These are phyloP conservation scores for Stipa capillata DNA, from an alignment of 176 grass and related monocot genomes.

Conservation along the genomic window DNA sequence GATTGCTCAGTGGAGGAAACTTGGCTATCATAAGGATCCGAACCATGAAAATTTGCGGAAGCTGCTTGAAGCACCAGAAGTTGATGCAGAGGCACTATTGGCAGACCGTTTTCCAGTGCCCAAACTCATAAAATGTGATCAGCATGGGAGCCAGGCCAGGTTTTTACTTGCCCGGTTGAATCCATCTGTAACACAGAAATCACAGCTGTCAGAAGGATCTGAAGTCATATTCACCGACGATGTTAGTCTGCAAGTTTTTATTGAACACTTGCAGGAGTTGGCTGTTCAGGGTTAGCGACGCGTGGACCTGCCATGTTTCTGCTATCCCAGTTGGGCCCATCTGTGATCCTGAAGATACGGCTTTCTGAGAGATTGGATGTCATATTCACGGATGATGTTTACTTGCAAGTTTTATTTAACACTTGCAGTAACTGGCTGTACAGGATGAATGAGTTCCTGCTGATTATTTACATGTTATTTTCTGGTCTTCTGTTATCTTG, in stretches of 20 bases:
- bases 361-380: constrained; percentile 47
- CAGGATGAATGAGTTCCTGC: constrained; percentile 32
- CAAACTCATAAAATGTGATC: constrained; percentile 90
- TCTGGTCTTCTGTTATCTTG: constrained; percentile 15
- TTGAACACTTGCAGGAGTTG: constrained; percentile 96
- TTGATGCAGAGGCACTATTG: constrained; percentile 64
- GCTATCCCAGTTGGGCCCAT: constrained; percentile 57
- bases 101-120: constrained; percentile 67
- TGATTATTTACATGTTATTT: constrained; percentile 28
- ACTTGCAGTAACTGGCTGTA: constrained; percentile 77
- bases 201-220: constrained; percentile 71
- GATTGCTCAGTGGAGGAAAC: constrained; percentile 93
- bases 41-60: constrained; percentile 85
- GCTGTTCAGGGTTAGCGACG: constrained; percentile 69
- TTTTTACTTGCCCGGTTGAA: constrained; percentile 88
- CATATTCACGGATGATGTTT: constrained; percentile 57
- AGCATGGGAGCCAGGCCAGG: constrained; percentile 93
- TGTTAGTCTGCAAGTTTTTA: constrained; percentile 95
- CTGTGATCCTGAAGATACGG: constrained; percentile 52
- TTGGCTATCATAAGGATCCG: constrained; percentile 81
- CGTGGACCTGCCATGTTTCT: constrained; percentile 50
- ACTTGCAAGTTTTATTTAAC: constrained; percentile 87
- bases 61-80: constrained; percentile 87
- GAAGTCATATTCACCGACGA: constrained; percentile 93
- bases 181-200: constrained; percentile 98